Base-by-base conservation (phyloP, 1,284 basidiomycete species). In the Tilletia indica region DNA sequence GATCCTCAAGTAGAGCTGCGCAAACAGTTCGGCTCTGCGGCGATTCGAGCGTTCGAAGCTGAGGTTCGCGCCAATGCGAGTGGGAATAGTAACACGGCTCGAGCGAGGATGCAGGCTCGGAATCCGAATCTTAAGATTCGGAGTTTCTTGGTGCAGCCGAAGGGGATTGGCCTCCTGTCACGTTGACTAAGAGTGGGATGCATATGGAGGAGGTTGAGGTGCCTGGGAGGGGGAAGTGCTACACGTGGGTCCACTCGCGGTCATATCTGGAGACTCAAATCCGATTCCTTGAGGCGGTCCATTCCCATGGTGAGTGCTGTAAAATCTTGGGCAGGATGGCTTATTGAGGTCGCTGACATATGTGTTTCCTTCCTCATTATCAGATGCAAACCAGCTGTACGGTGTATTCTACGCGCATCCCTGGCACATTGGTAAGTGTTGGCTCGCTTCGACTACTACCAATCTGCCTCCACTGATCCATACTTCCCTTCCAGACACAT, bases 11-110 rank as follows among this genome's bases (percentile, higher is more conserved):
- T 82, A 42, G 82, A 84, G 71, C 77, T 84, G 5, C 76, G 76
- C 9, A 75, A 81, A 16, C 80, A 81, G 64, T 84, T 84, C 67
- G 83, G 83, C 19, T 78, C 81, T 0, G 81, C 83, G 5, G 83
- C 82, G 16, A 80, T 84, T 73, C 82, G 81, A 70, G 82, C 83
- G 2, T 83, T 77, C 58, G 76, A 81, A 61, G 75, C 73, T 19
- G 78, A 81, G 64, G 74, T 73, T 31, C 76, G 73, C 19, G 67
- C 68, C 34, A 58, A 54, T 36, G 72, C 61, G 45, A 31, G 67
- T 67, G 67, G 68, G 6, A 25, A 58, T 47, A 16, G 42, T 19
- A 48, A 25, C 16, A 8, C 70, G 67, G 82, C 74, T 1, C 51
- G 76, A 25, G 80, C 73, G 16, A 71, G 78, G 36, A 78, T 78